A percentile compares a stretch with the other conserved stretches of the same genome.
Conservation (phyloP, 352 stramenopile species). For the Phytophthora pseudosyringae region DNA sequence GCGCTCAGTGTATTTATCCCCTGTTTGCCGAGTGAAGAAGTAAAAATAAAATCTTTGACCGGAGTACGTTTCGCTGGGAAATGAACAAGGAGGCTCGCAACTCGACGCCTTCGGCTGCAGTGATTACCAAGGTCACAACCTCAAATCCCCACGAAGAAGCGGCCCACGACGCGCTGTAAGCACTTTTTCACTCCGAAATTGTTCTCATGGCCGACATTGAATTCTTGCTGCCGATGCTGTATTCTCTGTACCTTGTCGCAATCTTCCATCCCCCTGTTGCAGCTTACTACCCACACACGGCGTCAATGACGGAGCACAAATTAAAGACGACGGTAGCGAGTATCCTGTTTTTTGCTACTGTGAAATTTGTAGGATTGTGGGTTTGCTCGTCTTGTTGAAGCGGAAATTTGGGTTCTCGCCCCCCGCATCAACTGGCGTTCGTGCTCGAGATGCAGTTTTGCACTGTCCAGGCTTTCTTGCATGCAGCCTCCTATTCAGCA, state of each 20-base stretch:
- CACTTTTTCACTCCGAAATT: neutral
- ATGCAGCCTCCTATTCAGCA: too few species aligned
- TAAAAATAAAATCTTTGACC: neutral
- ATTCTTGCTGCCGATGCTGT: neutral
- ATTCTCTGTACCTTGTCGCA: conserved; percentile 3
- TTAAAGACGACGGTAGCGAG: neutral
- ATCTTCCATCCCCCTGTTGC: neutral
- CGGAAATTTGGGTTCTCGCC: conserved; percentile 5
- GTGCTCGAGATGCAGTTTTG: conserved; percentile 1
- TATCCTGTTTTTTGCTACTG: neutral
- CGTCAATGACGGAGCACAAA: neutral
- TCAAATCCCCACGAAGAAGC: neutral
- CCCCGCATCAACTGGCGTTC: conserved; percentile 2
- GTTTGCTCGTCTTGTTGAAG: neutral
- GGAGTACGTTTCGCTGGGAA: neutral
- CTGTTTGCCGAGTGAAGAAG: neutral
- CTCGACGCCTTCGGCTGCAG: neutral
- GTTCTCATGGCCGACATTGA: neutral
- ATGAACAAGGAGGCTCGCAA: neutral
- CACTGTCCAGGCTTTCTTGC: neutral
- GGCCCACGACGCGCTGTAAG: neutral
- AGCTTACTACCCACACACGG: conserved; percentile 1
- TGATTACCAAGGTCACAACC: neutral
- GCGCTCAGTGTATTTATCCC: neutral
- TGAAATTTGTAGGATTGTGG: neutral